Conservation (phyloP, 805 yeast genomes). For the Teunomyces barrocoloradensis region DNA sequence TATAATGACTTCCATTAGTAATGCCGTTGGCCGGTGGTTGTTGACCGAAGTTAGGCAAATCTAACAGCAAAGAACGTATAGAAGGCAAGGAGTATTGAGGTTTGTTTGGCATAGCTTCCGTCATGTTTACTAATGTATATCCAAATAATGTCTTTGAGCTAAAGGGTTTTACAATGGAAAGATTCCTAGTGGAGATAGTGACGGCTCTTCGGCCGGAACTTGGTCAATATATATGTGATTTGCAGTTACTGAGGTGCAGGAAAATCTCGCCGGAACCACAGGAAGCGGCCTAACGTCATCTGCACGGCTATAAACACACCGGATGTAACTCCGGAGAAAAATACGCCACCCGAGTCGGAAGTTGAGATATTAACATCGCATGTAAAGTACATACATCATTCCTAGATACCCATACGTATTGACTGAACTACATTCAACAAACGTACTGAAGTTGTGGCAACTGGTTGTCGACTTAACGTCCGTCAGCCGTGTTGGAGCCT, state of each 20-base stretch:
- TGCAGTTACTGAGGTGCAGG: slow-evolving; percentile 1
- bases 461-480: neutral
- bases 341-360: neutral
- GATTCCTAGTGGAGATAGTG: neutral
- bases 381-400: neutral
- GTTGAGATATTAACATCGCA: neutral
- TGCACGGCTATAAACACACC: neutral
- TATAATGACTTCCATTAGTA: neutral
- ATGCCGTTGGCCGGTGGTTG: neutral
- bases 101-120: slow-evolving; percentile 4
- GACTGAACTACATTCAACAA: neutral
- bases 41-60: slow-evolving; percentile 21
- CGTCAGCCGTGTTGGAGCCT: neutral
- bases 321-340: slow-evolving; percentile 1
- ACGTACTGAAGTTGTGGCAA: neutral
- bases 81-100: slow-evolving; percentile 26
- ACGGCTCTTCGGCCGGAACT: slow-evolving; percentile 1
- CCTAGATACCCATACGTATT: neutral
- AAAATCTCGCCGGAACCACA: neutral
- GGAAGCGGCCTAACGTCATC: slow-evolving; percentile 4
- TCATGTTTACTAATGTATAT: neutral
- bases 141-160: neutral
- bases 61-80: slow-evolving; percentile 34
- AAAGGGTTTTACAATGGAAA: neutral
- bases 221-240: neutral